These are phyloP conservation scores for Coemansia sp. DNA, from an alignment of 192 early-diverging fungal species.

Conservation along the genomic window DNA sequence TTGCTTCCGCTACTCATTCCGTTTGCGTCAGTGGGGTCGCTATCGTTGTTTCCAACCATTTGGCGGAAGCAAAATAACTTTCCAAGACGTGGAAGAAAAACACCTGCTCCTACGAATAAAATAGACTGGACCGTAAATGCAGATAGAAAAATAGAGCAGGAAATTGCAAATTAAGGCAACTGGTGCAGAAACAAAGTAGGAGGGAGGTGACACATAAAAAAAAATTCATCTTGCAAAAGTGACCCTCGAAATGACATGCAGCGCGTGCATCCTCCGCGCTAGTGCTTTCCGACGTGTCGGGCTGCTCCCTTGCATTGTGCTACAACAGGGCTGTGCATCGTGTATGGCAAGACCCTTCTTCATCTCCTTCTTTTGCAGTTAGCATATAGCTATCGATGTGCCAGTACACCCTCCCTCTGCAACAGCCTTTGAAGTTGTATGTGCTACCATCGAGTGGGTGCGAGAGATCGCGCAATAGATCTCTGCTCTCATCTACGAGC, in stretches of 20 bases:
- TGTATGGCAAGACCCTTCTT: neutral
- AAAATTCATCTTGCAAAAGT: neutral
- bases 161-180: neutral
- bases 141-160: neutral
- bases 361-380: neutral
- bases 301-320: neutral
- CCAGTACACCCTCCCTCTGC: neutral
- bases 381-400: neutral
- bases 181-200: neutral
- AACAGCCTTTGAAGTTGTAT: neutral
- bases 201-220: neutral
- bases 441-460: neutral
- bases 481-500: neutral
- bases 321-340: neutral
- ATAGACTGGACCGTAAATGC: constrained; percentile 1
- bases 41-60: constrained; percentile 49
- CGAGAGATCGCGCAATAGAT: neutral
- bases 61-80: neutral
- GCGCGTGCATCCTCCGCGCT: no score
- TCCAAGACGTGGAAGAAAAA: neutral
- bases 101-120: neutral
- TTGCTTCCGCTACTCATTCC: constrained; percentile 13
- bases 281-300: neutral
- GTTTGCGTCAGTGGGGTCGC: constrained; percentile 37
- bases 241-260: neutral